Percentiles rank a stretch among this genome's conserved stretches.
Conservation (phyloP, 495 filamentous ascomycete species). For the Xylaria longipes region DNA sequence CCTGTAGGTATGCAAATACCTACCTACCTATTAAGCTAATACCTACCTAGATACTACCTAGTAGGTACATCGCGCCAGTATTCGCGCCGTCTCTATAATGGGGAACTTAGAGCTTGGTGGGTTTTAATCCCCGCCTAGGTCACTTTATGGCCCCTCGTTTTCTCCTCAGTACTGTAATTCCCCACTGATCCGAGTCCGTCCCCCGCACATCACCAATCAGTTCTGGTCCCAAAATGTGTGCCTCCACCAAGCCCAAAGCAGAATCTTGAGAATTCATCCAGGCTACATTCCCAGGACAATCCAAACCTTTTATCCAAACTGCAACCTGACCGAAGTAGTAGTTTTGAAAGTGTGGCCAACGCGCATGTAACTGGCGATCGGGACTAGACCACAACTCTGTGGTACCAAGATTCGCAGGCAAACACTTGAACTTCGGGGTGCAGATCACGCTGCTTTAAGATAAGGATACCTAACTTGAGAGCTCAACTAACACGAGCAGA, state of each 20-base stretch:
- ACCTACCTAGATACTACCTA: not conserved
- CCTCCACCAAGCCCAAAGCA: not conserved
- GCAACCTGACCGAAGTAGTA: not conserved
- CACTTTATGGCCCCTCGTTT: slow-evolving; percentile 15
- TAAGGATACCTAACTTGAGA: not conserved
- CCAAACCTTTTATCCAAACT: not conserved
- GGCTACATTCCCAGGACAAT: not conserved
- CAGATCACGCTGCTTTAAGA: slow-evolving; percentile 8
- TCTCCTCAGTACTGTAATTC: slow-evolving; percentile 10
- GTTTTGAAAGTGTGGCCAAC: not conserved
- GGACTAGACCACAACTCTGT: not conserved
- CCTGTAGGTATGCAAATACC: not conserved
- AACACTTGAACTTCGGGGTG: not conserved
- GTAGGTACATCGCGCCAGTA: no score
- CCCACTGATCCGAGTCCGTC: slow-evolving; percentile 8
- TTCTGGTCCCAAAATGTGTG: not conserved
- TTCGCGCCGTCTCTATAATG: not conserved
- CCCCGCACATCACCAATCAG: slow-evolving; percentile 19
- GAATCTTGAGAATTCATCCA: not conserved
- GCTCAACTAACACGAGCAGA: not conserved
- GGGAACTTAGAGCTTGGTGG: not conserved
- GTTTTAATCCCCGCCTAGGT: not conserved
- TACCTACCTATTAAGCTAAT: not conserved
- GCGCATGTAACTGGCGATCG: not conserved
- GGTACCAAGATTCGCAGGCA: not conserved